A percentile compares a stretch with the other conserved stretches of the same genome.
These are phyloP conservation scores for Podospora comata DNA, from an alignment of 495 filamentous ascomycete genomes.

Conservation along the genomic window DNA sequence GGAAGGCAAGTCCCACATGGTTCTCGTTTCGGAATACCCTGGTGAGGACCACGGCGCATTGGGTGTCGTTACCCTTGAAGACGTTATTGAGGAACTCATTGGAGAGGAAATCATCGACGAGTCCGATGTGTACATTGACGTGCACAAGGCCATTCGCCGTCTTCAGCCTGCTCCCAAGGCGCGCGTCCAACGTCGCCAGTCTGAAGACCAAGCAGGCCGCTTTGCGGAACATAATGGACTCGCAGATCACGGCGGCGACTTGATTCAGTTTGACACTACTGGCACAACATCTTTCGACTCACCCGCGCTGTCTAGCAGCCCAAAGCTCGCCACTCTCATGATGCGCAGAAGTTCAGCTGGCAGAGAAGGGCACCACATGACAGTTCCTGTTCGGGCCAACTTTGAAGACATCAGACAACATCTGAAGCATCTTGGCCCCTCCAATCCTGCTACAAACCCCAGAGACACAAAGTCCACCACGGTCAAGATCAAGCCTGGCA, in stretches of 20 bases:
- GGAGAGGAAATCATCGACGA: constrained; percentile 88
- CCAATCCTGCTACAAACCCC: constrained; percentile 82
- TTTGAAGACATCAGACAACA: constrained; percentile 72
- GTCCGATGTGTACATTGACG: constrained; percentile 94
- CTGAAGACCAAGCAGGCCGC: constrained; percentile 21
- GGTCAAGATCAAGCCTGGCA: constrained; percentile 84
- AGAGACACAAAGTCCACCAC: constrained; percentile 77
- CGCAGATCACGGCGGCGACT: constrained; percentile 10
- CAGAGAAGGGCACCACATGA: constrained; percentile 40
- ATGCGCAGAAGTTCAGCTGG: constrained; percentile 55
- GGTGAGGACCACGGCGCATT: constrained; percentile 85
- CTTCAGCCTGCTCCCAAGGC: constrained; percentile 40
- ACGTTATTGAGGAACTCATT: constrained; percentile 97
- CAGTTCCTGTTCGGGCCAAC: constrained; percentile 49
- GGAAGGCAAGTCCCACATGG: constrained; percentile 98
- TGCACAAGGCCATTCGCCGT: constrained; percentile 91
- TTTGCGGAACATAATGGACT: constrained; percentile 17
- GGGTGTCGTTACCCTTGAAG: constrained; percentile 92
- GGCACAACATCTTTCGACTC: constrained; percentile 30
- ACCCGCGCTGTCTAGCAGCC: constrained; percentile 34
- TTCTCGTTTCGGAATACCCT: constrained; percentile 85
- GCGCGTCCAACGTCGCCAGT: constrained; percentile 27
- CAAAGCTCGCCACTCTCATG: constrained; percentile 49
- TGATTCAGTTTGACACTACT: constrained; percentile 17
- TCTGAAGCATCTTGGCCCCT: constrained; percentile 86